phyloP scores from a whole-genome alignment of 257 asterid species.

The Solanum microdontum region DNA sequence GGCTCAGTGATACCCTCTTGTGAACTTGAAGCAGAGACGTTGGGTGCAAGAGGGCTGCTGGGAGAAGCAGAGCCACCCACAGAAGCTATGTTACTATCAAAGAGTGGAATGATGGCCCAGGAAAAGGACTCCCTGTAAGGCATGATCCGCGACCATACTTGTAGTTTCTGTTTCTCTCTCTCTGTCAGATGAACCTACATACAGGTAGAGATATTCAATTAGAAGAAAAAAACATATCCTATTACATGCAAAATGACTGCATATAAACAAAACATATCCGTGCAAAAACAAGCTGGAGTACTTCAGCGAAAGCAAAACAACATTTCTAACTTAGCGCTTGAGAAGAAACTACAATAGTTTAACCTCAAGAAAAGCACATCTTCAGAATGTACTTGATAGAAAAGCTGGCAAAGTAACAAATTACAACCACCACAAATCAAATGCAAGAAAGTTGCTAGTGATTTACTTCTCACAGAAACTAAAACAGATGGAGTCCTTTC shows the following conservation, averaged over 20 bases:
- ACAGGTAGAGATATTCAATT: background rate
- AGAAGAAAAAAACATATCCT: background rate
- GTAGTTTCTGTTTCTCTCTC: constrained; percentile 95
- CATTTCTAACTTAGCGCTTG: background rate
- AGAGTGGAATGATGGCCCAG: constrained; percentile 95
- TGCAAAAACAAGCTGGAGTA: background rate
- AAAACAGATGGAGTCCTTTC: background rate
- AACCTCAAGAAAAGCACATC: background rate
- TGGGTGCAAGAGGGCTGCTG: constrained; percentile 84
- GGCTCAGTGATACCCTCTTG: constrained; percentile 77
- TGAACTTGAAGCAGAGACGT: constrained; percentile 54
- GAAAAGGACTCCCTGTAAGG: constrained; percentile 93
- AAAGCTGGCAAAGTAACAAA: background rate
- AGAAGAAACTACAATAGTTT: background rate
- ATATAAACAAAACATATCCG: background rate
- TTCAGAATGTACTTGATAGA: background rate
- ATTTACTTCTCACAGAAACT: background rate
- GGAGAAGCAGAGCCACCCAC: constrained; percentile 91
- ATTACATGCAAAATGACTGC: background rate
- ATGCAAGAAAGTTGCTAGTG: background rate
- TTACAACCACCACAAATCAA: background rate
- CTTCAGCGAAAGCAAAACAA: background rate
- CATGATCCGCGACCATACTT: constrained; percentile 98
- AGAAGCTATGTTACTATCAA: constrained; percentile 71
- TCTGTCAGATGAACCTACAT: constrained; percentile 80